Evolutionary conservation across 345 rosid species (phyloP), one percentile per base, ranked within the genome.

Genomic region (Firmiana major): DNA sequence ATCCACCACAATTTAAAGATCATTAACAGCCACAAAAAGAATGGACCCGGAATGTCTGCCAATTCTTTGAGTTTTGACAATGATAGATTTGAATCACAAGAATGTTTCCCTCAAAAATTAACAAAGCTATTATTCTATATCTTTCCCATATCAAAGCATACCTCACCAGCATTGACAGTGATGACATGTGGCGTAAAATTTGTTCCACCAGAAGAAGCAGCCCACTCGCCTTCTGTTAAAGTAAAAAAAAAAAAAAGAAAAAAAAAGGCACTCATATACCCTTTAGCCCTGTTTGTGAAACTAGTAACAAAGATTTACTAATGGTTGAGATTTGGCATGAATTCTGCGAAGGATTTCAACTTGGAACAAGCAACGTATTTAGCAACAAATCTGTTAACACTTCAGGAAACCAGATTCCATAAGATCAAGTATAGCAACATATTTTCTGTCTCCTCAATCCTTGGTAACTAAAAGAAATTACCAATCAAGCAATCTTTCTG

Each of bases 101-200:
- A 51, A 31, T 71, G 62, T 34, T 71, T 57, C 46, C 62, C 9
- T 71, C 15, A n/a, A 71, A 51, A 51, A 9, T 31, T 71, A 31
- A 51, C 60, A 49, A 45, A 62, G 24, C 49, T 21, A 43, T 26
- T 26, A 46, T 54, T 16, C 36, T 24, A 22, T 55, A 28, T 46
- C 36, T 16, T 42, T 15, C 34, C 40, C 21, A 40, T 13, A 28
- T 19, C 45, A 24, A 71, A 40, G 71, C 85, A 66, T 87, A 92
- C 97, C 97, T 92, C 97, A 45, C 97, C 95, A 6, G 93, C 79
- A 76, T 89, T 86, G 82, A 92, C 93, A 64, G 86, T 87, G 82
- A 92, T 89, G 74, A 92, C 81, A 82, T 92, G 97, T 17, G 97
- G 94, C 0, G 88, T 88, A 77, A 92, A 91, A 84, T 84, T 89